Base-by-base conservation (phyloP, 257 asterid species). In the Thymus mandschuricus region DNA sequence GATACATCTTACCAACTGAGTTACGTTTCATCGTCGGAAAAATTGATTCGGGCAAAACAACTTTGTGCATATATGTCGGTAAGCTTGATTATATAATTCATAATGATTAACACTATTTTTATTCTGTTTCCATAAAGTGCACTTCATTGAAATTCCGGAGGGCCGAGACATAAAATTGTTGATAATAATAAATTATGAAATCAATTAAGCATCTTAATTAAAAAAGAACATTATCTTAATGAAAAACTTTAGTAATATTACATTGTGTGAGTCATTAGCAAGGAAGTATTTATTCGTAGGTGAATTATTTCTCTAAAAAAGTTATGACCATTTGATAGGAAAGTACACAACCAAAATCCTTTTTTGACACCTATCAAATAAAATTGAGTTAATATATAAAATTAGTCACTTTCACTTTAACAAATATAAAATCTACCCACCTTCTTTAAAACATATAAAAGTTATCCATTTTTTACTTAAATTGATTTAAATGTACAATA, bases 341-440 rank as follows among this genome's bases (percentile, higher is more conserved):
- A 56, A 30, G 41, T 21, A 57, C 41, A 57, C 21, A 3, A 30
- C 10, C 34, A 57, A 57, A 4, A 57, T 21, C 30, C 8, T 57
- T 8, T 57, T 57, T 10, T 57, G 63, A 57, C 63, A 57, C 63
- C 63, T 57, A 57, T 57, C 63, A 9, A 57, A 57, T 33, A 10
- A 57, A 15, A 31, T 21, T 57, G 21, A 21, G 21, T 21, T 21
- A 21, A 21, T 21, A 21, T 21, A 21, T 21, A 21, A 21, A 21
- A 21, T 21, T 21, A 21, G 21, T 0, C 21, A 21, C 21, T 21
- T 21, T 21, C 21, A 21, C 21, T 21, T 21, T 21, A 21, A 21
- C 21, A 21, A 21, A 21, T 21, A 21, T 21, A 21, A 21, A 21
- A 21, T 21, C 21, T 21, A 21, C 21, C 21, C 21, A 21, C 21